phyloP scores from a whole-genome alignment of 148 eudicot species.

The Cornus suecica region DNA sequence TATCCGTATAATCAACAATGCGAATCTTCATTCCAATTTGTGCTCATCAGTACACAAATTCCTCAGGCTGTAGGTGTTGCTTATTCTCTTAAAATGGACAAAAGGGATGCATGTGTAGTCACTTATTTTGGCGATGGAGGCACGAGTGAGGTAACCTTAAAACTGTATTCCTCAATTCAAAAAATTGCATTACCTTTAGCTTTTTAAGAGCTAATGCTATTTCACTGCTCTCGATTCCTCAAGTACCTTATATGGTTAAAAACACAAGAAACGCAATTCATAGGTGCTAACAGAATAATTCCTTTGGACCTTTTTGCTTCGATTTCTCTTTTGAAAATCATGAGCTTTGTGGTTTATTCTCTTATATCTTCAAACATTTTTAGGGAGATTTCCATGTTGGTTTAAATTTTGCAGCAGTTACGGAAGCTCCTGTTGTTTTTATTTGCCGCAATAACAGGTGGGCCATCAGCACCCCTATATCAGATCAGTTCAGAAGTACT shows the following conservation, averaged over 20 bases:
- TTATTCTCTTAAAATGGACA: conserved; percentile 79
- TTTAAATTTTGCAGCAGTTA: conserved; percentile 87
- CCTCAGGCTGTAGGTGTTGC: conserved; percentile 98
- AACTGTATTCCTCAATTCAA: background rate
- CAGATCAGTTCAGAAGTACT: conserved; percentile 91
- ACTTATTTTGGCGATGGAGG: conserved; percentile 93
- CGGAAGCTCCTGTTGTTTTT: conserved; percentile 81
- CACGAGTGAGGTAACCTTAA: conserved; percentile 62
- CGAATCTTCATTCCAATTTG: background rate
- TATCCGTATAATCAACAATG: background rate
- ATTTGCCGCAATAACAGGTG: conserved; percentile 97
- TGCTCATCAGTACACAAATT: conserved; percentile 62
- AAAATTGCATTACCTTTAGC: background rate
- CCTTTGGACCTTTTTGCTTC: background rate
- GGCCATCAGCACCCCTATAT: conserved; percentile 90
- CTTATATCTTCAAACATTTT: background rate
- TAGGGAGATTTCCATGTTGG: conserved; percentile 98
- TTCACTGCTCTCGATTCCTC: background rate
- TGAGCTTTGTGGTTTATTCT: background rate
- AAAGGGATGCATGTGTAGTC: conserved; percentile 64
- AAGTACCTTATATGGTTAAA: no score
- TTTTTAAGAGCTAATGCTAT: background rate
- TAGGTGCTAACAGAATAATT: background rate
- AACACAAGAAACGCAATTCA: background rate
- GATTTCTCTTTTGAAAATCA: background rate